A percentile compares a stretch with the other conserved stretches of the same genome.
Conservation (phyloP, 805 yeast genomes). For the Ascoidea rubescens region DNA sequence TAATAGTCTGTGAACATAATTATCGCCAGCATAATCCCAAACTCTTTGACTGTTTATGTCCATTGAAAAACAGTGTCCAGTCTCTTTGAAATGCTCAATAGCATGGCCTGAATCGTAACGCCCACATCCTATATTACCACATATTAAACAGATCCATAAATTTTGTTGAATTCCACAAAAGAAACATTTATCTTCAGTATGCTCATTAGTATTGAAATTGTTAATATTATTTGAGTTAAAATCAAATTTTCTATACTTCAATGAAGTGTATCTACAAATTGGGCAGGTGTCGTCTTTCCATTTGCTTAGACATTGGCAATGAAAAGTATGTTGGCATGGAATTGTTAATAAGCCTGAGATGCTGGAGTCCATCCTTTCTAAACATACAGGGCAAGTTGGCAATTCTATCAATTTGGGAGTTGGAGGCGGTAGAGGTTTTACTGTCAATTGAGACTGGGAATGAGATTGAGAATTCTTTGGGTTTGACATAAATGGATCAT, state of each 20-base stretch:
- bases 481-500: constrained; percentile 54
- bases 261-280: constrained; percentile 67
- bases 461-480: constrained; percentile 7
- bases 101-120: constrained; percentile 81
- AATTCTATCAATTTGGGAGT: constrained; percentile 32
- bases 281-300: constrained; percentile 92
- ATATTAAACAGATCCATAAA: constrained; percentile 79
- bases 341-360: constrained; percentile 75
- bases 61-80: constrained; percentile 87
- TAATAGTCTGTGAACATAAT: constrained; percentile 74
- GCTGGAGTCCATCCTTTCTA: constrained; percentile 74
- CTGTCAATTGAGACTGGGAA: constrained; percentile 1
- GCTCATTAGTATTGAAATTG: neutral
- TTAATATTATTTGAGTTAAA: neutral
- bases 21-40: constrained; percentile 91
- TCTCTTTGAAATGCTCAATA: constrained; percentile 58
- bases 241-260: constrained; percentile 9
- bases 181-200: constrained; percentile 27
- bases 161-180: constrained; percentile 46
- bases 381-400: constrained; percentile 88
- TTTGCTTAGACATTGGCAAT: constrained; percentile 73
- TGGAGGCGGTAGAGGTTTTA: constrained; percentile 11
- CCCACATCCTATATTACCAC: constrained; percentile 91
- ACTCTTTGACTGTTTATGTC: constrained; percentile 73
- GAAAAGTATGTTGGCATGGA: constrained; percentile 89